phyloP scores from a whole-genome alignment of 2,329 filamentous ascomycete species.

The Ceratocystis ficicola region DNA sequence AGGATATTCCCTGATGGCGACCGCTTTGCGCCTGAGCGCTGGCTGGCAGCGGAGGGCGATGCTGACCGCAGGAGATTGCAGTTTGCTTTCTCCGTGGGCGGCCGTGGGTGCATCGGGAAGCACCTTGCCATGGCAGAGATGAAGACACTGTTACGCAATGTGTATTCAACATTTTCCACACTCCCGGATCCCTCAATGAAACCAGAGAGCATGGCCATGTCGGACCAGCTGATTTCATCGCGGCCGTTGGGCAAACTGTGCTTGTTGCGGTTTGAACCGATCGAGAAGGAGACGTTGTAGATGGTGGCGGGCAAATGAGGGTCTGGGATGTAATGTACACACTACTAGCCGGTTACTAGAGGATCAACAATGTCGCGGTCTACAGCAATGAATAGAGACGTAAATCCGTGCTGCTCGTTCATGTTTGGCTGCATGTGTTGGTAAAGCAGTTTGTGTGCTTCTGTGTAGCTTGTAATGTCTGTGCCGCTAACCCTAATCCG shows the following conservation, averaged over 20 bases:
- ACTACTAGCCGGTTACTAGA: not conserved
- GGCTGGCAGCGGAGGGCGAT: slow-evolving; percentile 64
- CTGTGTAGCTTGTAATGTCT: not conserved
- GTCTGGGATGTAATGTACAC: not conserved
- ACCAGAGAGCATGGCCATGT: slow-evolving; percentile 47
- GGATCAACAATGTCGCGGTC: not conserved
- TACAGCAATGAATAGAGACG: not conserved
- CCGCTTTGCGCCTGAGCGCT: slow-evolving; percentile 66
- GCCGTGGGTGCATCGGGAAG: slow-evolving; percentile 52
- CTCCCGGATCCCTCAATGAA: slow-evolving; percentile 43
- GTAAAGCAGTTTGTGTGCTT: not conserved
- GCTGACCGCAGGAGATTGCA: slow-evolving; percentile 52
- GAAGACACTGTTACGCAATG: slow-evolving; percentile 50
- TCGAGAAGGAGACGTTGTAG: slow-evolving; percentile 22
- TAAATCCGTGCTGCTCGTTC: not conserved
- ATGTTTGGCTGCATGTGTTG: not conserved
- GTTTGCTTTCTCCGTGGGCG: slow-evolving; percentile 55
- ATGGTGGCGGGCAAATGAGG: not conserved
- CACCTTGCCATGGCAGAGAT: slow-evolving; percentile 57
- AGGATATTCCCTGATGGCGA: slow-evolving; percentile 70
- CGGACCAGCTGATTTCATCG: slow-evolving; percentile 56
- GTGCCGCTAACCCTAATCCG: not conserved
- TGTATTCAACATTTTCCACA: slow-evolving; percentile 49
- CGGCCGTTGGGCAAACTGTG: slow-evolving; percentile 49
- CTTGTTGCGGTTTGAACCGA: slow-evolving; percentile 38